These are phyloP conservation scores for Iris macrosiphon DNA, from an alignment of 106 monocot genomes.

Conservation along the genomic window DNA sequence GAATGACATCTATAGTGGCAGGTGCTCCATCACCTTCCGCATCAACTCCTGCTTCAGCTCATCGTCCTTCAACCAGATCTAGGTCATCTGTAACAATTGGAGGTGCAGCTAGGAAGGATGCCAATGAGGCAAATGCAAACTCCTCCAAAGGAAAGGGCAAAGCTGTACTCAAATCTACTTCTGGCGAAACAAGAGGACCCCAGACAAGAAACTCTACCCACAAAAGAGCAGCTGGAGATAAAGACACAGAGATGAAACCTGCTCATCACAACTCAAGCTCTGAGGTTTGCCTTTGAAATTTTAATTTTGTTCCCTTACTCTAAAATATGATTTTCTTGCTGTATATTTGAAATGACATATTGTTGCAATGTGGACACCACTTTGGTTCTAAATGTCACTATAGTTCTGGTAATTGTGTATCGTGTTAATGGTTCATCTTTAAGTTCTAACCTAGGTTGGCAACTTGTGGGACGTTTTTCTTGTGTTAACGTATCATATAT, in stretches of 20 bases:
- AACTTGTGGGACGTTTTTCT: too few species aligned
- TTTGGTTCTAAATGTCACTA: too few species aligned
- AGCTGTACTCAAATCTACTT: slow-evolving; percentile 64
- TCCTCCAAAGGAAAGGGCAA: slow-evolving; percentile 91
- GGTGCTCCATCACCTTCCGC: slow-evolving; percentile 40
- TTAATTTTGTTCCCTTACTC: too few species aligned
- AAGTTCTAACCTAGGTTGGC: too few species aligned
- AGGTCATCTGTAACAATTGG: slow-evolving; percentile 58
- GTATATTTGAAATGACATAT: background rate
- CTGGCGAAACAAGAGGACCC: slow-evolving; percentile 72
- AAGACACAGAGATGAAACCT: slow-evolving; percentile 62
- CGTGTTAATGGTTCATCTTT: too few species aligned
- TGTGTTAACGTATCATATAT: too few species aligned
- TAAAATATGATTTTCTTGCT: background rate
- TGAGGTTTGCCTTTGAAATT: slow-evolving; percentile 66
- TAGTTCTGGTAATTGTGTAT: too few species aligned
- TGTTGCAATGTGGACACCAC: background rate
- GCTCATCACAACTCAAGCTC: slow-evolving; percentile 50
- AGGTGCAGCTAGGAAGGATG: slow-evolving; percentile 46
- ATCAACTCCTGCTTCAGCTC: slow-evolving; percentile 42
- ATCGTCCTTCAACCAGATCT: slow-evolving; percentile 67
- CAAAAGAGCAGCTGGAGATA: slow-evolving; percentile 65
- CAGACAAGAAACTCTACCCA: slow-evolving; percentile 82
- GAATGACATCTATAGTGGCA: slow-evolving; percentile 27
- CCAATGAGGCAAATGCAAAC: slow-evolving; percentile 41